Evolutionary conservation across 2,329 filamentous ascomycete species (phyloP).

Genomic region (Clonostachys solani): DNA sequence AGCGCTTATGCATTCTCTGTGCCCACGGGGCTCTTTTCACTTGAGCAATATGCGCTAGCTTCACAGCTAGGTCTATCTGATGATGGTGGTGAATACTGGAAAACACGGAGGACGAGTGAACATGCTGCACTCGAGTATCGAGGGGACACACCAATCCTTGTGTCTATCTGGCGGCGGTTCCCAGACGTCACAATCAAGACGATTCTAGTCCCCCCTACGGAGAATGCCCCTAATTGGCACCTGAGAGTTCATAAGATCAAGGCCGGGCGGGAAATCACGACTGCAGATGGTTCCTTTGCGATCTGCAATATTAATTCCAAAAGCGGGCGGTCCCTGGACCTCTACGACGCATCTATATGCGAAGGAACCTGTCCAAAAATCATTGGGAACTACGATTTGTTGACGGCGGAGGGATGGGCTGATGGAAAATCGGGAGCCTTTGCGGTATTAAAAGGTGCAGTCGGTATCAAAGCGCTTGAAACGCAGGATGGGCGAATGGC

Average conservation of each 20-base stretch:
- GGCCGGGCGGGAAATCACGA: slow-evolving; percentile 59
- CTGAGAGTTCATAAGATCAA: slow-evolving; percentile 59
- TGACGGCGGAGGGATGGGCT: slow-evolving; percentile 47
- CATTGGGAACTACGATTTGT: slow-evolving; percentile 57
- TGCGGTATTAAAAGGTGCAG: slow-evolving; percentile 47
- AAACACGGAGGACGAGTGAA: slow-evolving; percentile 64
- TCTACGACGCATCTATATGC: slow-evolving; percentile 35
- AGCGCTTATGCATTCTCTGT: slow-evolving; percentile 75
- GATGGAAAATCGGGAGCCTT: slow-evolving; percentile 48
- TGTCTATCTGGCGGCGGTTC: slow-evolving; percentile 69
- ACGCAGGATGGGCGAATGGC: slow-evolving; percentile 46
- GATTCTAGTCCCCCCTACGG: slow-evolving; percentile 57
- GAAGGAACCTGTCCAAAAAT: slow-evolving; percentile 52
- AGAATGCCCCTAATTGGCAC: slow-evolving; percentile 63
- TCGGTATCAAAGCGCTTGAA: slow-evolving; percentile 53
- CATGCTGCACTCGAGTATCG: slow-evolving; percentile 58
- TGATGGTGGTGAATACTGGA: slow-evolving; percentile 76
- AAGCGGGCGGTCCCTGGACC: slow-evolving; percentile 45
- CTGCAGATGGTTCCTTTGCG: slow-evolving; percentile 72
- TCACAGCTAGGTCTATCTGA: slow-evolving; percentile 74
- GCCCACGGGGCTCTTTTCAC: slow-evolving; percentile 68
- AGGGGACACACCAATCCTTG: slow-evolving; percentile 52
- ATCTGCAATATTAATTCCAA: slow-evolving; percentile 50
- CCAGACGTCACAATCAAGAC: slow-evolving; percentile 63
- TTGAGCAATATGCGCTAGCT: slow-evolving; percentile 73